Evolutionary conservation across 768 basidiomycete species (phyloP).

Genomic region (Russula abietina): DNA sequence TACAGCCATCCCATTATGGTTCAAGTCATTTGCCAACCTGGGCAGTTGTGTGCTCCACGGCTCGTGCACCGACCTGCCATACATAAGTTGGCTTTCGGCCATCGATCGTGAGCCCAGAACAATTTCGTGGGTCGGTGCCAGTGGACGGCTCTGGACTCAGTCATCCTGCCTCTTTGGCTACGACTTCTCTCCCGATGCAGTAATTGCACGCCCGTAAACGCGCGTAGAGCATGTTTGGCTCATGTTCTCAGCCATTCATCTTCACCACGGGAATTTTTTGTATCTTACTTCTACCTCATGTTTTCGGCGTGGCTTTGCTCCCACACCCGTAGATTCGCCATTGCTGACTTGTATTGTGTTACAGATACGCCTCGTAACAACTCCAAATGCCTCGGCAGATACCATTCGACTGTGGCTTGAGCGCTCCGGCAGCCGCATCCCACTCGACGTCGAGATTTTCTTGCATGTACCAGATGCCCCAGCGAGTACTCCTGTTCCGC

Average conservation of each 20-base stretch:
- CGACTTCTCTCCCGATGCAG: constrained; percentile 20
- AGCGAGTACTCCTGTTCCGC: constrained; percentile 20
- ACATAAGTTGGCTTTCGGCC: constrained; percentile 3
- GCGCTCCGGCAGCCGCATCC: constrained; percentile 61
- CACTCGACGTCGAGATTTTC: constrained; percentile 77
- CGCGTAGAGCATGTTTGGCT: constrained; percentile 13
- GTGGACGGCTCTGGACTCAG: constrained; percentile 5
- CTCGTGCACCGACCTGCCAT: constrained; percentile 15
- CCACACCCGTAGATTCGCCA: constrained; percentile 22
- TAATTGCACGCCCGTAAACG: constrained; percentile 12
- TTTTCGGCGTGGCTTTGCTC: constrained; percentile 20
- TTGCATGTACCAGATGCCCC: constrained; percentile 41
- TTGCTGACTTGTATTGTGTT: constrained; percentile 14
- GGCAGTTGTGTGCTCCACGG: constrained; percentile 9
- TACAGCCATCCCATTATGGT: not conserved
- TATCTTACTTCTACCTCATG: constrained; percentile 20
- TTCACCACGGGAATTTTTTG: constrained; percentile 9
- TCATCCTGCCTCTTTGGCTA: constrained; percentile 11
- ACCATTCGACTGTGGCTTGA: constrained; percentile 80
- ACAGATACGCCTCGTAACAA: constrained; percentile 70
- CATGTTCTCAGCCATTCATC: constrained; percentile 14
- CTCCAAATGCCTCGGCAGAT: constrained; percentile 64
- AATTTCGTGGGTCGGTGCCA: not conserved
- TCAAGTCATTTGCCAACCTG: constrained; percentile 6
- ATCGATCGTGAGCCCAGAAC: constrained; percentile 15